A percentile compares a stretch with the other conserved stretches of the same genome.
phyloP scores from a whole-genome alignment of 2,329 filamentous ascomycete genomes.

The Beauveria caledonica region DNA sequence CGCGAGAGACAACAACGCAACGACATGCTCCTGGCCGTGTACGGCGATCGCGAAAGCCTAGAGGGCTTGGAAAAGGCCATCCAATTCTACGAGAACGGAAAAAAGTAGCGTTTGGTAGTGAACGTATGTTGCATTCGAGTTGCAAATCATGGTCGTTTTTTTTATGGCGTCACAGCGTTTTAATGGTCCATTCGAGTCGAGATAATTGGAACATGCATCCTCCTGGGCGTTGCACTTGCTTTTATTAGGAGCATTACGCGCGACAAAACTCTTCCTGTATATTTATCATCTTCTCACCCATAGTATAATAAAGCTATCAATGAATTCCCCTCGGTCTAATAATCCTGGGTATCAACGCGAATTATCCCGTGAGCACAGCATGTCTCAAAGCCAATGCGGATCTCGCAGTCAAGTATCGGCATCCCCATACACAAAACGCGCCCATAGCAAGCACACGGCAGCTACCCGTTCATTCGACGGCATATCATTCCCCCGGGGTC shows the following conservation, averaged over 20 bases:
- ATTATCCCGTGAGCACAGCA: not conserved
- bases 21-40: conserved; percentile 39
- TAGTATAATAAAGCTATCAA: not conserved
- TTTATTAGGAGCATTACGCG: not conserved
- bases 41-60: conserved; percentile 41
- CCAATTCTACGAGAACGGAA: conserved; percentile 33
- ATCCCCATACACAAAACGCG: not conserved
- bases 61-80: conserved; percentile 41
- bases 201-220: not conserved
- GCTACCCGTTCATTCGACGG: not conserved
- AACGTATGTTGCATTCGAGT: not conserved
- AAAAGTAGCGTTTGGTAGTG: not conserved
- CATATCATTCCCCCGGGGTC: not conserved
- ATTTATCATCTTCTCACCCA: not conserved
- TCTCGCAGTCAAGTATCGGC: not conserved
- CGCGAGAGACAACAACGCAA: conserved; percentile 29
- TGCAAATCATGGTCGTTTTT: not conserved
- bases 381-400: not conserved
- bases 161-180: not conserved
- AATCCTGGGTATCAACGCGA: not conserved
- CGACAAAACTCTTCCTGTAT: not conserved
- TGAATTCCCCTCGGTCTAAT: not conserved
- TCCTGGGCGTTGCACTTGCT: not conserved
- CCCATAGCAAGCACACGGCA: not conserved
- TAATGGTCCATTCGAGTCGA: not conserved